Percentiles rank a stretch among this genome's conserved stretches.
Evolutionary conservation across 805 yeast species (phyloP).

Genomic region (Blastobotrys peoriensis): DNA sequence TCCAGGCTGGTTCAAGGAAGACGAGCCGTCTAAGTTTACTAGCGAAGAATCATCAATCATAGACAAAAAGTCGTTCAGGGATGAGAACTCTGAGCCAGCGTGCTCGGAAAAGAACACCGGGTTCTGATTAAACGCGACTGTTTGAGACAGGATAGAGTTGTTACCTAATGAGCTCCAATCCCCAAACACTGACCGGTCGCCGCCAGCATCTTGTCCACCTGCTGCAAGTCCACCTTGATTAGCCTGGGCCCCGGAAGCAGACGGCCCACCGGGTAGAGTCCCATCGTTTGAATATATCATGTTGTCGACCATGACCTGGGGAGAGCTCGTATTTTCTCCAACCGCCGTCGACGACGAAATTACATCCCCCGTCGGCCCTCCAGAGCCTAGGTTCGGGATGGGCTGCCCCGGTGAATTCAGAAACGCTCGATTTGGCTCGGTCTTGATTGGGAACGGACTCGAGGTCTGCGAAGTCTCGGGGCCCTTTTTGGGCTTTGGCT

Average conservation of each 20-base stretch:
- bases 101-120: conserved; percentile 86
- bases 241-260: neutral
- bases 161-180: conserved; percentile 20
- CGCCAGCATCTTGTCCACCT: neutral
- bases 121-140: conserved; percentile 20
- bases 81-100: conserved; percentile 87
- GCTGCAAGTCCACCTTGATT: too few species aligned
- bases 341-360: neutral
- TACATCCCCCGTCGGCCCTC: neutral
- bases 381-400: neutral
- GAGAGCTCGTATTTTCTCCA: neutral
- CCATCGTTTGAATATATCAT: too few species aligned
- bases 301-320: neutral
- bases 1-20: neutral
- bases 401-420: neutral
- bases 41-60: conserved; percentile 65
- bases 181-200: neutral
- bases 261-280: neutral
- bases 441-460: conserved; percentile 8
- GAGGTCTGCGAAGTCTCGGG: neutral
- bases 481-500: conserved; percentile 33
- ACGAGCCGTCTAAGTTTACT: neutral
- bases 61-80: conserved; percentile 79
- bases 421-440: conserved; percentile 4
- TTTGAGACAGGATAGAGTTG: conserved; percentile 17